These are phyloP conservation scores for Candida albicans DNA, from an alignment of 1,139 yeast species.

Conservation along the genomic window DNA sequence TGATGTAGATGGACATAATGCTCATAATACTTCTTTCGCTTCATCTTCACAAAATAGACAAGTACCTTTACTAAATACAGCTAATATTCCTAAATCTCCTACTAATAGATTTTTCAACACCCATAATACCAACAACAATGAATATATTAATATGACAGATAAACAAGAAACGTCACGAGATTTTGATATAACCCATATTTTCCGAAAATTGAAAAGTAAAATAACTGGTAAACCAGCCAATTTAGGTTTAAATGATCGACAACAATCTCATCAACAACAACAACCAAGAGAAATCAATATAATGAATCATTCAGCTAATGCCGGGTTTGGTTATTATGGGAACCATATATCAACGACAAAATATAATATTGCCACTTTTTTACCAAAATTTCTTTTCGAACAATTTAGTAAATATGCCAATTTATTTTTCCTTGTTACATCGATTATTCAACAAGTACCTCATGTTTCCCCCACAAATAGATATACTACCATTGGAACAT, in stretches of 20 bases:
- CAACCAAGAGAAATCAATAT: constrained; percentile 69
- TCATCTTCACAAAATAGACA: constrained; percentile 17
- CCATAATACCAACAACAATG: constrained; percentile 10
- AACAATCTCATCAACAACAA: constrained; percentile 3
- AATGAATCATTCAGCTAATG: constrained; percentile 59
- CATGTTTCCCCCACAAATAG: constrained; percentile 94
- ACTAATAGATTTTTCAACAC: constrained; percentile 2
- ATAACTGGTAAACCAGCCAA: constrained; percentile 9
- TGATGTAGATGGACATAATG: constrained; percentile 7
- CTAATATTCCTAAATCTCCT: neutral
- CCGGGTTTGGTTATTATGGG: constrained; percentile 60
- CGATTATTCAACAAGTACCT: constrained; percentile 95
- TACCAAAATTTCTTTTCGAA: constrained; percentile 93
- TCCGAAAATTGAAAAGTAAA: constrained; percentile 16
- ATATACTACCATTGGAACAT: constrained; percentile 92
- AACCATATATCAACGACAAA: constrained; percentile 97
- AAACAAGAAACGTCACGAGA: constrained; percentile 24
- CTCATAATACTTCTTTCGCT: constrained; percentile 6
- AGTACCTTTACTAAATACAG: constrained; percentile 25
- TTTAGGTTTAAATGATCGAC: constrained; percentile 2
- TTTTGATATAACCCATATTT: constrained; percentile 61
- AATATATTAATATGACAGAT: constrained; percentile 25
- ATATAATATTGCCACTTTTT: constrained; percentile 87
- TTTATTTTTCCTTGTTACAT: constrained; percentile 87
- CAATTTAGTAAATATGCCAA: constrained; percentile 98